Base-by-base conservation (phyloP, 2,329 filamentous ascomycete species). In the Zymoseptoria tritici region DNA sequence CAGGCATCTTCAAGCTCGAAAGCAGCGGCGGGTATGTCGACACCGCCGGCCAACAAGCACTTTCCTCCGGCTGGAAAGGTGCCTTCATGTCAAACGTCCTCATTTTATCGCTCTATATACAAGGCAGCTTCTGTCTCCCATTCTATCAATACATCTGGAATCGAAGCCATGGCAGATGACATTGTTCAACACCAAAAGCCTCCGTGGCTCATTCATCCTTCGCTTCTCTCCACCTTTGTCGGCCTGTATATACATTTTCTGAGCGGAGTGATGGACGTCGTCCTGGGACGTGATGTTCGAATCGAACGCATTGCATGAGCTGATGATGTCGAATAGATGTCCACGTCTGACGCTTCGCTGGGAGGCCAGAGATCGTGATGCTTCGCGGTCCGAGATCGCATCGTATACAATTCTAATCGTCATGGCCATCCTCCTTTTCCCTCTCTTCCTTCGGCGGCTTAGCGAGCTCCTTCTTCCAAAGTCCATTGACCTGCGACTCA, bases 391-490 rank as follows among this genome's bases (percentile, higher is more conserved):
- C 52, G 29, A 31, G 50, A 22, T 19, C 9, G 22, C 5, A 5
- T n/a, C 2, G 50, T 5, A 19, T 5, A 26, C 52, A 16, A 6
- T 8, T 29, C 19, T 29, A 53, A 16, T 53, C 52, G 55, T 67
- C 65, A 29, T 70, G 66, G 8, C 26, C 26, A 29, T 70, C 65
- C 20, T 72, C 65, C 9, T 67, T 64, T 9, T 72, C 69, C 24
- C 57, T 54, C 57, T 82, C 81, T 68, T 80, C 77, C 29, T 81
- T 78, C n/a, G 76, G 79, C 65, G 84, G 81, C 77, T 82, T 78
- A 63, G 77, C 73, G 57, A 89, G 73, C 66, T 85, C 78, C 68
- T 84, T 79, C 66, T 87, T 87, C 85, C 90, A 94, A 65, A 85
- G 64, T 46, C 81, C 83, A 74, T 89, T 94, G 62, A 88, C 91